Conservation (phyloP, 1,284 basidiomycete genomes). For the Trametes hirsuta region DNA sequence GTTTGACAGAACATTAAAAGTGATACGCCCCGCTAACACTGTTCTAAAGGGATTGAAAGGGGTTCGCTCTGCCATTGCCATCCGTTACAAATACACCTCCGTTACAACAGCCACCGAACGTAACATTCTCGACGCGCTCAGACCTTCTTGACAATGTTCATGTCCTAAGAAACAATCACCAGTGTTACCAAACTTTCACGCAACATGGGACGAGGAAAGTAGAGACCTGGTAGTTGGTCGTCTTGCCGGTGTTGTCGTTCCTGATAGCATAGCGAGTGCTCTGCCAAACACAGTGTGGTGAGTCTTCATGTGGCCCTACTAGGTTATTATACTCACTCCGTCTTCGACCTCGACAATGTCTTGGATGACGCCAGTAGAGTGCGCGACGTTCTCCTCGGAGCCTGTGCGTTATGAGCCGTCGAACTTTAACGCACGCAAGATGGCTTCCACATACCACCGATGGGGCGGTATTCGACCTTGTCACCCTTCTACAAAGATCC, state of each 20-base stretch:
- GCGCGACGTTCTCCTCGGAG: slow-evolving; percentile 41
- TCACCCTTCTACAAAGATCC: slow-evolving; percentile 39
- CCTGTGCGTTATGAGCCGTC: slow-evolving; percentile 27
- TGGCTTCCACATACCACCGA: slow-evolving; percentile 35
- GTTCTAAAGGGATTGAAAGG: background rate
- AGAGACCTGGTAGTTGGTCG: slow-evolving; percentile 42
- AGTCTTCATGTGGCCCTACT: background rate
- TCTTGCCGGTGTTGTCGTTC: slow-evolving; percentile 48
- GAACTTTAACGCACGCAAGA: too few species aligned
- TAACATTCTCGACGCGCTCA: background rate
- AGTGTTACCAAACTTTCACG: background rate
- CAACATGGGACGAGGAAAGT: background rate
- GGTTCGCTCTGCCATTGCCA: background rate
- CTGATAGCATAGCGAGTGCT: slow-evolving; percentile 41
- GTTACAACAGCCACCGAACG: background rate
- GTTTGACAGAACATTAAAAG: too few species aligned
- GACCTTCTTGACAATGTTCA: slow-evolving; percentile 43
- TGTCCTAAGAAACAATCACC: slow-evolving; percentile 31
- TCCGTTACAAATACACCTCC: background rate
- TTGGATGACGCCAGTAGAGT: slow-evolving; percentile 42
- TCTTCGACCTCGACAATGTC: slow-evolving; percentile 36
- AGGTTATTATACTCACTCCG: slow-evolving; percentile 25
- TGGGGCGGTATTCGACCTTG: slow-evolving; percentile 47
- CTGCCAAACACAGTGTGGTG: slow-evolving; percentile 22
- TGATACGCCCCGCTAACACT: background rate